Evolutionary conservation across 2,329 filamentous ascomycete species (phyloP).

Genomic region (Neofusicoccum laricinum): DNA sequence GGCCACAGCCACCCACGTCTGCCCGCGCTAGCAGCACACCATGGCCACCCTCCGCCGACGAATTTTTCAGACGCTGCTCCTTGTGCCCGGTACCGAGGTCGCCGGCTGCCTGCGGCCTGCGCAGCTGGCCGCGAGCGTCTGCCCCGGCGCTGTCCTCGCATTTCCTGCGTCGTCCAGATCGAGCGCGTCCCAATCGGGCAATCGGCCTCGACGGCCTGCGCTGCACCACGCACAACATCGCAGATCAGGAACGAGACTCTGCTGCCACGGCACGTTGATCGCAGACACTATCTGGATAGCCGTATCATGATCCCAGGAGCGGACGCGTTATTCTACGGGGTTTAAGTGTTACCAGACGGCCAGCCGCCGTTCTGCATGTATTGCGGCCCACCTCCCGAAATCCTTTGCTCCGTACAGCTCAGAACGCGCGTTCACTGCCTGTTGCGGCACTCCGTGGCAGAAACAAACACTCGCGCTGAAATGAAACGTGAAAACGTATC

Average conservation of each 20-base stretch:
- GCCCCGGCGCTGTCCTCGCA: neutral
- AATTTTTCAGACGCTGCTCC: neutral
- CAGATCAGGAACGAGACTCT: neutral
- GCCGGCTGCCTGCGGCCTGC: neutral
- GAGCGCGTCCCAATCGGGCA: slow-evolving; percentile 1
- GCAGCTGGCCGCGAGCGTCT: neutral
- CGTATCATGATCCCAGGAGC: neutral
- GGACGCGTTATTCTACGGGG: neutral
- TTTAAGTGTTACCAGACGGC: neutral
- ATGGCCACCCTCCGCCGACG: neutral
- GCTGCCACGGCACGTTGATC: neutral
- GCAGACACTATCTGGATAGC: neutral
- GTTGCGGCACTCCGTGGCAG: neutral
- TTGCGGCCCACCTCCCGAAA: neutral
- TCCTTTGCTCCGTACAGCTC: neutral
- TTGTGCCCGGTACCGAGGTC: neutral
- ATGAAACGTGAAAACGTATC: neutral
- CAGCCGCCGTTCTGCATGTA: neutral
- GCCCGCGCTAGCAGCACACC: slow-evolving; percentile 3
- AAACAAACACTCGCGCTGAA: neutral
- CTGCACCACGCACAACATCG: neutral
- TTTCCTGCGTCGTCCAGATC: neutral
- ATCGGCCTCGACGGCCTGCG: neutral
- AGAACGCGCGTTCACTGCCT: neutral
- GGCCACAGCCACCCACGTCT: neutral